These are phyloP conservation scores for Penicillium pancosmium DNA, from an alignment of 495 filamentous ascomycete species.

Conservation along the genomic window DNA sequence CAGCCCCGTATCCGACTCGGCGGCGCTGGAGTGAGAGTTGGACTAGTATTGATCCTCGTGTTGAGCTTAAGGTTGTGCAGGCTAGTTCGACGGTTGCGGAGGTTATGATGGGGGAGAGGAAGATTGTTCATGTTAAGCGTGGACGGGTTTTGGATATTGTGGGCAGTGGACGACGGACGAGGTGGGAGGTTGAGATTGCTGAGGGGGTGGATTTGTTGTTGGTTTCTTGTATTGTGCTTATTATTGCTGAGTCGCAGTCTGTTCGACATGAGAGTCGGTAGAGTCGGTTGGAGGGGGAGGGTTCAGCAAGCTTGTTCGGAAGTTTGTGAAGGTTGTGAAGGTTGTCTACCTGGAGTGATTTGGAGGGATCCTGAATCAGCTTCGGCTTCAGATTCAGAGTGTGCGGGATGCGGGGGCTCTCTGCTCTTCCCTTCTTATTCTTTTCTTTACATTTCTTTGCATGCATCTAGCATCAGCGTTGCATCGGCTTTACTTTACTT, in stretches of 20 bases:
- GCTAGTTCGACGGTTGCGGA: constrained; percentile 12
- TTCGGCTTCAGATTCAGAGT: no score
- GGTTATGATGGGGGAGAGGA: constrained; percentile 28
- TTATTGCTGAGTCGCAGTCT: constrained; percentile 21
- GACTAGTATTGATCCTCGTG: constrained; percentile 7
- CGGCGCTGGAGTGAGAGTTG: constrained; percentile 13
- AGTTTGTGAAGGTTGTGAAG: no score
- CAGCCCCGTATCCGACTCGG: constrained; percentile 15
- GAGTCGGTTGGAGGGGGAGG: no score
- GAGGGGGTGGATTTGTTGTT: constrained; percentile 33
- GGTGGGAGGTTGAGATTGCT: constrained; percentile 30
- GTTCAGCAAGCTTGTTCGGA: no score
- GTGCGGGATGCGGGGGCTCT: no score
- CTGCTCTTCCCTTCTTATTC: neutral
- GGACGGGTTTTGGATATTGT: constrained; percentile 20
- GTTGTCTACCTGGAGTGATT: no score
- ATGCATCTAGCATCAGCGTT: neutral
- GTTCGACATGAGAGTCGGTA: constrained; percentile 20
- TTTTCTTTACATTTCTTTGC: no score
- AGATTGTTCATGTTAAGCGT: constrained; percentile 24
- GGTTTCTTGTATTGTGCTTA: constrained; percentile 28
- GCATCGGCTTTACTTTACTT: neutral
- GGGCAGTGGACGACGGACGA: constrained; percentile 7
- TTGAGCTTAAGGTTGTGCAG: constrained; percentile 24
- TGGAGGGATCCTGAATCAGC: no score